Evolutionary conservation across 495 filamentous ascomycete genomes (phyloP).

Genomic region (Staphylotrichum longicolle): DNA sequence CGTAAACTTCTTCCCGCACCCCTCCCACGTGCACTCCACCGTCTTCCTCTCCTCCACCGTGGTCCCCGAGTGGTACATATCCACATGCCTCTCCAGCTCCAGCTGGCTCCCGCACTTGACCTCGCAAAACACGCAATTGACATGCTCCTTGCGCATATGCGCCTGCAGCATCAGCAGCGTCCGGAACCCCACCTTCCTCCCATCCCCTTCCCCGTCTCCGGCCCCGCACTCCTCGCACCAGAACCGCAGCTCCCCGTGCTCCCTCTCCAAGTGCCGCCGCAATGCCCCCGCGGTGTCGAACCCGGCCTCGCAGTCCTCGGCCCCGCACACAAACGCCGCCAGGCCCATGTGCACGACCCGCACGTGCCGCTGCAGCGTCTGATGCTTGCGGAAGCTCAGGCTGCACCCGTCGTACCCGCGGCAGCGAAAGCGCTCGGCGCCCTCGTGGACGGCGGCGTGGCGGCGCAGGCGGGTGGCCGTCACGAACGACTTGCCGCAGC

Average conservation of each 20-base stretch:
- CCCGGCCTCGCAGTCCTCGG: slow-evolving; percentile 62
- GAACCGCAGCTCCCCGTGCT: slow-evolving; percentile 67
- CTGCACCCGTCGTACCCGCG: slow-evolving; percentile 70
- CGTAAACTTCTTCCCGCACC: slow-evolving; percentile 71
- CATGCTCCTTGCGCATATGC: slow-evolving; percentile 69
- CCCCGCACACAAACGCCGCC: slow-evolving; percentile 66
- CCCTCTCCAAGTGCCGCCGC: slow-evolving; percentile 63
- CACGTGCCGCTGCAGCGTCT: slow-evolving; percentile 82
- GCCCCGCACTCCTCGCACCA: slow-evolving; percentile 66
- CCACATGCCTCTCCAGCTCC: slow-evolving; percentile 66
- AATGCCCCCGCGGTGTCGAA: slow-evolving; percentile 71
- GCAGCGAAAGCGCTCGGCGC: slow-evolving; percentile 67
- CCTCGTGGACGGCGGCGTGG: slow-evolving; percentile 66
- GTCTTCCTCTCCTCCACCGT: slow-evolving; percentile 59
- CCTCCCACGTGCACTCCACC: slow-evolving; percentile 60
- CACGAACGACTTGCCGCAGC: slow-evolving; percentile 77
- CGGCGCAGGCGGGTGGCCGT: slow-evolving; percentile 69
- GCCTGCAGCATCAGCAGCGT: slow-evolving; percentile 66
- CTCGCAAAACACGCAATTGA: slow-evolving; percentile 70
- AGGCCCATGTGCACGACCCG: slow-evolving; percentile 64
- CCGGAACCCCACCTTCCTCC: slow-evolving; percentile 57
- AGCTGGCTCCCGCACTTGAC: slow-evolving; percentile 57
- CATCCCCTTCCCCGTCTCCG: slow-evolving; percentile 25
- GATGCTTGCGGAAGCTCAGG: slow-evolving; percentile 81
- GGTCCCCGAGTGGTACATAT: slow-evolving; percentile 63